These are phyloP conservation scores for Laetiporus sulphureus DNA, from an alignment of 1,284 basidiomycete species.

Conservation along the genomic window DNA sequence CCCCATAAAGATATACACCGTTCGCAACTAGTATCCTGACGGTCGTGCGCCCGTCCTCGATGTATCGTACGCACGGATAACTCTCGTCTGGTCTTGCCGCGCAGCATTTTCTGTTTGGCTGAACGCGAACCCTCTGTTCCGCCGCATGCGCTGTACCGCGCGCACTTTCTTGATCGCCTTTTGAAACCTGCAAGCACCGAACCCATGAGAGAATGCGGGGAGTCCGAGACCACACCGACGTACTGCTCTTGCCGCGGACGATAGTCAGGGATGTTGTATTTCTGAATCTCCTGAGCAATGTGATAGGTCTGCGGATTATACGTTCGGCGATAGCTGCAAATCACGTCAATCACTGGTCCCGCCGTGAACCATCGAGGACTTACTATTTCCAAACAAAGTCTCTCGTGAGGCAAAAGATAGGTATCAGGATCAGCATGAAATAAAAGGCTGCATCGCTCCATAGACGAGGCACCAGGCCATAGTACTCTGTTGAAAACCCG, in stretches of 20 bases:
- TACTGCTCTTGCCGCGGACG: constrained; percentile 95
- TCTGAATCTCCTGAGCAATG: constrained; percentile 95
- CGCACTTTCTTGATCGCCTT: constrained; percentile 98
- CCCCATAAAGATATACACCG: constrained; percentile 21
- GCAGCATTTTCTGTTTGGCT: constrained; percentile 85
- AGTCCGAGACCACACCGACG: no score
- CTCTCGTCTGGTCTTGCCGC: constrained; percentile 78
- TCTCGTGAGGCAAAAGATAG: constrained; percentile 81
- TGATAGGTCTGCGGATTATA: constrained; percentile 91
- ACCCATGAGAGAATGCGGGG: background rate
- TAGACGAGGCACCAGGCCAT: constrained; percentile 79
- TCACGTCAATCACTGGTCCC: constrained; percentile 3
- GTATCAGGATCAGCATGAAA: constrained; percentile 84
- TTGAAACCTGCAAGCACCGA: constrained; percentile 62
- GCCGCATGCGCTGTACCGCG: constrained; percentile 90
- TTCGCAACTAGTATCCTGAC: constrained; percentile 52
- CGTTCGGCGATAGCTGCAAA: constrained; percentile 78
- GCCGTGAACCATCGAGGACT: constrained; percentile 21
- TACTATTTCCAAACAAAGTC: constrained; percentile 97
- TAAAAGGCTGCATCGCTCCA: constrained; percentile 90
- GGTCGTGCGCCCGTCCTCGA: constrained; percentile 65
- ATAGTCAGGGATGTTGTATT: constrained; percentile 97
- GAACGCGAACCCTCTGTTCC: constrained; percentile 94
- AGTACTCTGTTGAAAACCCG: constrained; percentile 88
- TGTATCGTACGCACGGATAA: constrained; percentile 90